Evolutionary conservation across 2,329 filamentous ascomycete species (phyloP).

Genomic region (Lomentospora prolificans): DNA sequence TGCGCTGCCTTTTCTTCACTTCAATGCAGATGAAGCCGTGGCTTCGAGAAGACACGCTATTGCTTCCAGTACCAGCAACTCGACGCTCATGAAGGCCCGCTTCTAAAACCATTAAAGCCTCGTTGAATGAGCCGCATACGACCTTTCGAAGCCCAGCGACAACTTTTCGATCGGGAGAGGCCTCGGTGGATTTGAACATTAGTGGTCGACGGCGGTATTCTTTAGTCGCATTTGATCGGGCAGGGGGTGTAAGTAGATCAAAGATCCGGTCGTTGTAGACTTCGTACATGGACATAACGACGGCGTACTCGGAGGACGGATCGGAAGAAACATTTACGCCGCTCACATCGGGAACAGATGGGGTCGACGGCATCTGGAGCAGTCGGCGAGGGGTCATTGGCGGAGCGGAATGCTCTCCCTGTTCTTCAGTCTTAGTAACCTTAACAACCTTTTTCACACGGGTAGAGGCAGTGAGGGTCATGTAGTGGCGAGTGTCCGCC

Average conservation of each 20-base stretch:
- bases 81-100: slow-evolving; percentile 78
- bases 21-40: slow-evolving; percentile 96
- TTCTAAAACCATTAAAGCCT: slow-evolving; percentile 84
- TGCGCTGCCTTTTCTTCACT: slow-evolving; percentile 63
- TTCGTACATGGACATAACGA: slow-evolving; percentile 96
- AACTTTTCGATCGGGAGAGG: slow-evolving; percentile 82
- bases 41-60: slow-evolving; percentile 83
- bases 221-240: slow-evolving; percentile 52
- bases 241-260: slow-evolving; percentile 66
- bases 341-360: slow-evolving; percentile 65
- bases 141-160: slow-evolving; percentile 88
- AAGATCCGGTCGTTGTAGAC: slow-evolving; percentile 98
- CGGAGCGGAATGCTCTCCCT: slow-evolving; percentile 43
- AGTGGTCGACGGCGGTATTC: slow-evolving; percentile 68
- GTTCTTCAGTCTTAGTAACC: slow-evolving; percentile 35
- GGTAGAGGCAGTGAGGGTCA: slow-evolving; percentile 36
- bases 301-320: slow-evolving; percentile 66
- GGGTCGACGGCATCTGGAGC: slow-evolving; percentile 57
- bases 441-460: slow-evolving; percentile 26
- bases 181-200: slow-evolving; percentile 85
- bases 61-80: slow-evolving; percentile 84
- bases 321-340: slow-evolving; percentile 58
- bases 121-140: slow-evolving; percentile 69
- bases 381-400: slow-evolving; percentile 41
- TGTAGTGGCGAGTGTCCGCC: slow-evolving; percentile 19